These are phyloP conservation scores for Fomitopsis serialis DNA, from an alignment of 768 basidiomycete species.

Conservation along the genomic window DNA sequence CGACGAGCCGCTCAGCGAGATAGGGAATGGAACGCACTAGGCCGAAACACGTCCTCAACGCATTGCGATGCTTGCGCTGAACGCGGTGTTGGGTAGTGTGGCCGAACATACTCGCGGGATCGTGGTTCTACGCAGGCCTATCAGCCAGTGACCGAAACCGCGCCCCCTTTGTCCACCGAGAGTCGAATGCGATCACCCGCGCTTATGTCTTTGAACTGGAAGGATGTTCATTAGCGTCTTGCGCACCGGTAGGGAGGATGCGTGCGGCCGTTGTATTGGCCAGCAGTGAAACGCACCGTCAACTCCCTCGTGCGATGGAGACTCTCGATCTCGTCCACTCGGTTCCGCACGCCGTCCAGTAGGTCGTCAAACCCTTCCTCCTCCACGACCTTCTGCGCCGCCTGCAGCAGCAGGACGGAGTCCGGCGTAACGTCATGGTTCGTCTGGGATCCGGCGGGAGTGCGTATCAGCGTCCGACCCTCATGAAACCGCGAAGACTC, in stretches of 20 bases:
- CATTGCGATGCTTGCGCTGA: too few relatives aligned
- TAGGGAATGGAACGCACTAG: too few relatives aligned
- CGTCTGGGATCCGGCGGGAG: slow-evolving; percentile 34
- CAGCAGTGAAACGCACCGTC: slow-evolving; percentile 41
- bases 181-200: slow-evolving; percentile 38
- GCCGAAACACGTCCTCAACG: too few relatives aligned
- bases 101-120: too few relatives aligned
- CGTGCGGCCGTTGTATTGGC: neutral
- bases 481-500: slow-evolving; percentile 17
- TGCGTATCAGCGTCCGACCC: neutral
- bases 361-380: slow-evolving; percentile 79
- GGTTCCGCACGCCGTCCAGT: slow-evolving; percentile 63
- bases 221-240: neutral
- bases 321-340: slow-evolving; percentile 86
- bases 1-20: too few relatives aligned
- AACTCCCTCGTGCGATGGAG: slow-evolving; percentile 74
- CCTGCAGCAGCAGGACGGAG: slow-evolving; percentile 70
- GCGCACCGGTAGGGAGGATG: too few relatives aligned
- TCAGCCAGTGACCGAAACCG: neutral
- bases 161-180: slow-evolving; percentile 43
- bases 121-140: neutral
- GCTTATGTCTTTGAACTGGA: slow-evolving; percentile 37
- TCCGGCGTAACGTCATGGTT: slow-evolving; percentile 76
- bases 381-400: slow-evolving; percentile 63
- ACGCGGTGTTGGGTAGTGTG: too few relatives aligned